Evolutionary conservation across 306 rosid species (phyloP).

Genomic region (Macrotyloma uniflorum): DNA sequence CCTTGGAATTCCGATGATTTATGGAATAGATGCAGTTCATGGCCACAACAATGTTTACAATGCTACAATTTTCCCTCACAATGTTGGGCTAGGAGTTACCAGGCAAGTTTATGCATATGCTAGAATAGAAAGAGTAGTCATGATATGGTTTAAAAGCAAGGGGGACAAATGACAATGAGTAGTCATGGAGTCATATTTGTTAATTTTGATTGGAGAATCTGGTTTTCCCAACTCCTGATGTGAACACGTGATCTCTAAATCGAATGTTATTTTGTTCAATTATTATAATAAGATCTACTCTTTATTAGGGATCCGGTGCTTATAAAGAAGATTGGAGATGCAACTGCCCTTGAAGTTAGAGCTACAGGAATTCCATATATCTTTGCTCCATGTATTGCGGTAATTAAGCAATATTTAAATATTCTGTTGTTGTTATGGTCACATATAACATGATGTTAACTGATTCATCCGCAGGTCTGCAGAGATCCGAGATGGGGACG

Average conservation of each 20-base stretch:
- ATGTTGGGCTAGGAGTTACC: conserved; percentile 94
- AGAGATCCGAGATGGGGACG: conserved; percentile 99
- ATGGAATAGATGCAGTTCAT: conserved; percentile 97
- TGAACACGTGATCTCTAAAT: not conserved
- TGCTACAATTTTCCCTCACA: conserved; percentile 90
- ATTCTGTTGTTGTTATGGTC: not conserved
- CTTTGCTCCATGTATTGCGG: conserved; percentile 99
- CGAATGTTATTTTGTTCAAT: not conserved
- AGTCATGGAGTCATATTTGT: not conserved
- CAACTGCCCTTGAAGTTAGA: conserved; percentile 98
- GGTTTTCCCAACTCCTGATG: conserved; percentile 13
- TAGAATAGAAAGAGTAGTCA: not conserved
- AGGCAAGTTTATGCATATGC: conserved; percentile 59
- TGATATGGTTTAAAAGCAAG: not conserved
- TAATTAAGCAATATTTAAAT: conserved; percentile 36
- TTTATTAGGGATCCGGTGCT: conserved; percentile 78
- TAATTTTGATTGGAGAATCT: not conserved
- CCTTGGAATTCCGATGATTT: conserved; percentile 96
- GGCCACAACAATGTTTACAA: conserved; percentile 92
- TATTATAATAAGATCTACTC: conserved; percentile 6
- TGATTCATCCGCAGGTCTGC: conserved; percentile 68
- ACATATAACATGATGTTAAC: not conserved
- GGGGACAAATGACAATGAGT: not conserved
- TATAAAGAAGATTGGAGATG: conserved; percentile 85
- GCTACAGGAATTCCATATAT: conserved; percentile 94